Conservation (phyloP, 2,329 filamentous ascomycete species). For the Fusarium sp. region DNA sequence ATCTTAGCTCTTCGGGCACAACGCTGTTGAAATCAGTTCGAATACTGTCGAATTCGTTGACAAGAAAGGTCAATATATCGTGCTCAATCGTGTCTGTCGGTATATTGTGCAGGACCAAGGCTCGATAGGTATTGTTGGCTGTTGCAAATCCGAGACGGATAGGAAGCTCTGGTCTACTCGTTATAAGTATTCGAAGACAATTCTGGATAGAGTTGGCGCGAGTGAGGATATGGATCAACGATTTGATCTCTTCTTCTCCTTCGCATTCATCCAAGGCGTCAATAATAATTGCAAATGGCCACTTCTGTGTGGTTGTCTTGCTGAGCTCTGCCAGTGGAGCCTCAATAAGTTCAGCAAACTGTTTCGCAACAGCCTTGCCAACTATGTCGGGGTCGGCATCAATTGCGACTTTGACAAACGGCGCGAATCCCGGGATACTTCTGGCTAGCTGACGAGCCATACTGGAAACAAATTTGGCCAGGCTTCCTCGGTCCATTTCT, state of each 20-base stretch:
- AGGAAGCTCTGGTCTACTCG: background rate
- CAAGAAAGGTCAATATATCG: slow-evolving; percentile 49
- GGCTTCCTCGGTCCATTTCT: slow-evolving; percentile 52
- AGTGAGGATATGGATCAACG: rapidly evolving
- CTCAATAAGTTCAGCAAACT: too few species aligned
- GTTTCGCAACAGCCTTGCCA: too few species aligned
- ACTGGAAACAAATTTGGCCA: slow-evolving; percentile 56
- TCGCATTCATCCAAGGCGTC: background rate
- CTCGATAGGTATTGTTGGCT: slow-evolving; percentile 39
- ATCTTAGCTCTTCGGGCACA: rapidly evolving
- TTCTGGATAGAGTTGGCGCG: rapidly evolving
- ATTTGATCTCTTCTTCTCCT: rapidly evolving
- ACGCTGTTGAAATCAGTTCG: background rate
- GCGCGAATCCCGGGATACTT: background rate
- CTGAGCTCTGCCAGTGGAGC: too few species aligned
- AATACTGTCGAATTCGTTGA: rapidly evolving
- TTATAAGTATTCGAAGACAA: background rate
- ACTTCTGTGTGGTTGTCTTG: too few species aligned
- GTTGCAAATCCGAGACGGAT: slow-evolving; percentile 52
- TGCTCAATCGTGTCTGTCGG: slow-evolving; percentile 47
- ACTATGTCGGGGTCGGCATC: too few species aligned
- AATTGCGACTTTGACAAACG: too few species aligned
- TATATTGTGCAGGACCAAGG: slow-evolving; percentile 55
- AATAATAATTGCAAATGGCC: background rate
- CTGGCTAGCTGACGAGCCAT: slow-evolving; percentile 53